Evolutionary conservation across 129 eudicot species (phyloP).

Genomic region (Solidago caesia): DNA sequence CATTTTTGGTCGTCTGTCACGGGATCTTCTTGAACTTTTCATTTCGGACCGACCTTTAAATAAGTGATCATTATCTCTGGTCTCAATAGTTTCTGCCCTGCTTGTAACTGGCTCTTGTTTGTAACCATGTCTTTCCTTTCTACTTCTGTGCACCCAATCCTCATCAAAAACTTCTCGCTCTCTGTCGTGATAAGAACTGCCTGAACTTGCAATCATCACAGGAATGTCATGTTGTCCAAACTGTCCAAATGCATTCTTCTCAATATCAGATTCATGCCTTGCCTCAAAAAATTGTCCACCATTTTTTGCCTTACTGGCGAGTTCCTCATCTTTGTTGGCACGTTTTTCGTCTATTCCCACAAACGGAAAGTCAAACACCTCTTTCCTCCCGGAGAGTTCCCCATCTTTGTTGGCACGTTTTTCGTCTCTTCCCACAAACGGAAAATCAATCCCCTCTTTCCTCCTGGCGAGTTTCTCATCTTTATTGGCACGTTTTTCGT

Average conservation of each 20-base stretch:
- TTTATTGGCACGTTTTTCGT: conserved; percentile 28
- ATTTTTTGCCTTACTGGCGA: background rate
- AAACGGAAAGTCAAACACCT: conserved; percentile 12
- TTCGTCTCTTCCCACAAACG: too few species aligned
- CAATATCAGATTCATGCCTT: conserved; percentile 26
- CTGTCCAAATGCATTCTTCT: conserved; percentile 28
- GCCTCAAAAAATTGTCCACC: conserved; percentile 26
- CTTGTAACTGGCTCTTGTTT: conserved; percentile 27
- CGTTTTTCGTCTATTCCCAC: conserved; percentile 32
- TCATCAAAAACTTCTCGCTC: conserved; percentile 24
- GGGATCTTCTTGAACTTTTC: conserved; percentile 36
- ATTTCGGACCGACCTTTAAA: conserved; percentile 15
- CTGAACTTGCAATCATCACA: conserved; percentile 26
- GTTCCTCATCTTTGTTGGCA: conserved; percentile 18
- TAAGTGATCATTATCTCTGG: conserved; percentile 22
- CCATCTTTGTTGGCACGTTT: too few species aligned
- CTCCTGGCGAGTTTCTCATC: background rate
- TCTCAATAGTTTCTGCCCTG: conserved; percentile 27
- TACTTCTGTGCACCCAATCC: conserved; percentile 20
- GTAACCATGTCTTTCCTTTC: conserved; percentile 24
- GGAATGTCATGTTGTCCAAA: conserved; percentile 25
- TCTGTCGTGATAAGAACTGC: conserved; percentile 34
- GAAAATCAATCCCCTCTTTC: too few species aligned
- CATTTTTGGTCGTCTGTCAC: conserved; percentile 39
- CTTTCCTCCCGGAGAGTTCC: too few species aligned